A percentile compares a stretch with the other conserved stretches of the same genome.
phyloP scores from a whole-genome alignment of 2,329 filamentous ascomycete species.

The Microsporum ferrugineum region DNA sequence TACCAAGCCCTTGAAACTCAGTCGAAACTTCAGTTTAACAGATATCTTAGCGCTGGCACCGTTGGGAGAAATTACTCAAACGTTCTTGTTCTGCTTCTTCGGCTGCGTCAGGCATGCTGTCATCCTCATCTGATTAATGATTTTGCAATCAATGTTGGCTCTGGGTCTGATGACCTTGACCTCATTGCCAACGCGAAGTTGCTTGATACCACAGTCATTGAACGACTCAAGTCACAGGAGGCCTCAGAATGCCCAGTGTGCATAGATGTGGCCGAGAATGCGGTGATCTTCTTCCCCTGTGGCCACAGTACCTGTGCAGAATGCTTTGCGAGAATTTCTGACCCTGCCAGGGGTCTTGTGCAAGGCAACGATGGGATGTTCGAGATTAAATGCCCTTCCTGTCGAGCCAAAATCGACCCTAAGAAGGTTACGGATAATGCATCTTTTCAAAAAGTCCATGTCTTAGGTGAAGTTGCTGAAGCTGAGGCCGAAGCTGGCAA shows the following conservation, averaged over 20 bases:
- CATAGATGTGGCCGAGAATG: constrained; percentile 62
- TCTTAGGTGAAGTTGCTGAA: constrained; percentile 40
- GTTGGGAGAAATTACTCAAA: constrained; percentile 65
- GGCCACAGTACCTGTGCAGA: constrained; percentile 70
- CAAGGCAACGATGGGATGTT: constrained; percentile 46
- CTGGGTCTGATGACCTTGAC: constrained; percentile 40
- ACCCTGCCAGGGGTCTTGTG: constrained; percentile 47
- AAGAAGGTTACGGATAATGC: constrained; percentile 61
- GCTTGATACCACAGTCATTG: constrained; percentile 50
- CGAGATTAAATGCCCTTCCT: constrained; percentile 61
- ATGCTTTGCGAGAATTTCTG: constrained; percentile 60
- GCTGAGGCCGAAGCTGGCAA: constrained; percentile 29
- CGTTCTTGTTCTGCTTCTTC: constrained; percentile 66
- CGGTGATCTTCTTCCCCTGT: constrained; percentile 68
- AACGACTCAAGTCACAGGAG: constrained; percentile 50
- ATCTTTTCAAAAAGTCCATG: constrained; percentile 62
- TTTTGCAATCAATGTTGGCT: constrained; percentile 41
- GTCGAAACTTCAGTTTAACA: constrained; percentile 62
- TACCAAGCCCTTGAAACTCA: constrained; percentile 57
- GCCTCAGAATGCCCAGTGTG: constrained; percentile 74
- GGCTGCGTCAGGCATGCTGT: constrained; percentile 70
- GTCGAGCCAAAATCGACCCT: constrained; percentile 55
- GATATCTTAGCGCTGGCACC: constrained; percentile 57
- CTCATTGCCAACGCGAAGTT: constrained; percentile 52
- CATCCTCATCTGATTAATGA: constrained; percentile 63